phyloP scores from a whole-genome alignment of 2,329 filamentous ascomycete genomes.

The Camillea tinctor region DNA sequence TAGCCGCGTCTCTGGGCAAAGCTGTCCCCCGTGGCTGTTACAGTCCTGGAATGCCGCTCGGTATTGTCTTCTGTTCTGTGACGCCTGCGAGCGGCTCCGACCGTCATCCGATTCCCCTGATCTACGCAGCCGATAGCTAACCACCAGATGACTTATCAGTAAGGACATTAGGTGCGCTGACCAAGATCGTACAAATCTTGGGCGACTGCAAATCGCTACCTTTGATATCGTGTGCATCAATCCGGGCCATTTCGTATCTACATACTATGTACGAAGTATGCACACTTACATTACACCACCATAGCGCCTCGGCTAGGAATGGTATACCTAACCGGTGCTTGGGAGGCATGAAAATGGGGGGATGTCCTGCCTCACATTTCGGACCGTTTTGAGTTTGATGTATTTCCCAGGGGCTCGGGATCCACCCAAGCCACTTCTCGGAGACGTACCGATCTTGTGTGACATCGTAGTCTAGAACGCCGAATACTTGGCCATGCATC shows the following conservation, averaged over 20 bases:
- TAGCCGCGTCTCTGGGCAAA: background rate
- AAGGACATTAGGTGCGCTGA: background rate
- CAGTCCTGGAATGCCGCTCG: slow-evolving; percentile 7
- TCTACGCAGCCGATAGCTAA: slow-evolving; percentile 24
- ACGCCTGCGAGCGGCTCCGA: slow-evolving; percentile 22
- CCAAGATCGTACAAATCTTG: slow-evolving; percentile 11
- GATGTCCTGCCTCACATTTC: slow-evolving; percentile 22
- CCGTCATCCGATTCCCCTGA: slow-evolving; percentile 31
- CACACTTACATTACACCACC: no score
- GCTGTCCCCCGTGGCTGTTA: background rate
- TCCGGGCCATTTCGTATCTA: slow-evolving; percentile 10
- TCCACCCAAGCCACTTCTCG: slow-evolving; percentile 16
- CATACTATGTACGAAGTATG: no score
- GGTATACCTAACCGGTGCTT: slow-evolving; percentile 10
- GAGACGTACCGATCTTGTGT: slow-evolving; percentile 9
- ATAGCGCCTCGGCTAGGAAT: slow-evolving; percentile 2
- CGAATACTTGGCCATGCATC: no score
- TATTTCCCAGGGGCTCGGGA: slow-evolving; percentile 6
- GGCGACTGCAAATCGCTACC: slow-evolving; percentile 6
- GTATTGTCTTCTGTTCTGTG: slow-evolving; percentile 17
- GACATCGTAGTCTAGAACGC: slow-evolving; percentile 1
- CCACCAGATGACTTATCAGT: background rate
- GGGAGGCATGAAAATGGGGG: slow-evolving; percentile 17
- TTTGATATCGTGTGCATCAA: slow-evolving; percentile 10
- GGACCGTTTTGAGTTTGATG: slow-evolving; percentile 22